Evolutionary conservation across 2,329 filamentous ascomycete genomes (phyloP).

Genomic region (Fusarium penzigii): DNA sequence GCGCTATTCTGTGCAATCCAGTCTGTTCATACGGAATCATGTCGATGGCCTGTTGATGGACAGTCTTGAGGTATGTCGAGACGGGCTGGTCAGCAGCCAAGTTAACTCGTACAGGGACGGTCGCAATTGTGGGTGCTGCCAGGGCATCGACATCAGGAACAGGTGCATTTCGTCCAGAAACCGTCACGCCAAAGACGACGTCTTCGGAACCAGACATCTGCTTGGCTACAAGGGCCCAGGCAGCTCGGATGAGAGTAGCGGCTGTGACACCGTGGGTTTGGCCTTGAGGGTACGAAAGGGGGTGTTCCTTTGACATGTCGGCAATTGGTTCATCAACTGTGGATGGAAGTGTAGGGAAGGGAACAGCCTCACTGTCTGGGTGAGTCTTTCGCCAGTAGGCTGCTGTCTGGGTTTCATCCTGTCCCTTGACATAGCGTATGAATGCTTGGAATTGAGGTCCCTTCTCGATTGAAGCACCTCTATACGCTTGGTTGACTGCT

Average conservation of each 20-base stretch:
- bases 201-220: constrained; percentile 41
- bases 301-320: neutral
- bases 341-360: constrained; percentile 5
- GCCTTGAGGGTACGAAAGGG: neutral
- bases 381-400: constrained; percentile 8
- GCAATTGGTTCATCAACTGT: constrained; percentile 1
- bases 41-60: neutral
- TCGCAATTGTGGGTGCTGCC: neutral
- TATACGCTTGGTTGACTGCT: constrained; percentile 7
- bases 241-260: constrained; percentile 34
- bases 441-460: constrained; percentile 1
- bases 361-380: neutral
- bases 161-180: neutral
- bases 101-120: neutral
- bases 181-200: constrained; percentile 44
- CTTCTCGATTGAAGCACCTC: neutral
- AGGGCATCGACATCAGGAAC: neutral
- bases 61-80: neutral
- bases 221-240: constrained; percentile 49
- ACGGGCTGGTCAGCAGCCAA: neutral
- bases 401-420: neutral
- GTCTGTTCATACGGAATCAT: constrained; percentile 9
- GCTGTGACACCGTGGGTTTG: constrained; percentile 1
- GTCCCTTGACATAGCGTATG: constrained; percentile 1
- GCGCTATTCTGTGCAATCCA: neutral